phyloP scores from a whole-genome alignment of 345 rosid genomes.

The Raphanus sativus region DNA sequence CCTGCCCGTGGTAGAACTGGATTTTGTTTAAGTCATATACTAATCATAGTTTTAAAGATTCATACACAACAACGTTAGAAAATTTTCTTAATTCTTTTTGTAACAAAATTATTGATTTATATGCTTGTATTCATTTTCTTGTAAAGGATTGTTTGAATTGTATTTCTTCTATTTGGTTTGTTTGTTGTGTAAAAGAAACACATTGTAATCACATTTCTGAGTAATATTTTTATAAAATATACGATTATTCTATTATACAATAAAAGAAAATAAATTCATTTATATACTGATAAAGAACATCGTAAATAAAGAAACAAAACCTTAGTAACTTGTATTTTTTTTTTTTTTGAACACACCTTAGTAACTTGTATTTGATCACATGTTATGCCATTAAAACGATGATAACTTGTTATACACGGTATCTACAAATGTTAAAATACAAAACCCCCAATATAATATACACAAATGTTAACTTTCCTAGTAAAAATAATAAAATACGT shows the following conservation, averaged over 20 bases:
- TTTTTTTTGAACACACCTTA: too few relatives aligned
- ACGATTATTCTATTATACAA: neutral
- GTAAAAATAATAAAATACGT: neutral
- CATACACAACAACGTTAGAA: neutral
- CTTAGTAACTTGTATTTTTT: neutral
- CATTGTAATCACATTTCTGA: neutral
- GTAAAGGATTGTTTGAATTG: slow-evolving; percentile 7
- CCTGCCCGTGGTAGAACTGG: slow-evolving; percentile 43
- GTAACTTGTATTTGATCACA: neutral
- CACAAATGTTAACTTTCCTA: neutral
- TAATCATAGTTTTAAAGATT: neutral
- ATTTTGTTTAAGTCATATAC: slow-evolving; percentile 12
- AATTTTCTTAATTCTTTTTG: neutral
- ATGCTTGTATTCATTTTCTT: neutral
- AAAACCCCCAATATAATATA: neutral
- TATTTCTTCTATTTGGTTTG: slow-evolving; percentile 18
- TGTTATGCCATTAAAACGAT: neutral
- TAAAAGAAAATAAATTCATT: neutral
- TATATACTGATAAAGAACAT: neutral
- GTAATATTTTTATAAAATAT: neutral
- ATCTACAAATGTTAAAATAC: neutral
- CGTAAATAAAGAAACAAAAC: neutral
- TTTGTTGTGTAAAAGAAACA: slow-evolving; percentile 24
- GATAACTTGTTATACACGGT: neutral
- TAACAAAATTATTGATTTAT: slow-evolving; percentile 6